Conservation (phyloP, 805 yeast genomes). For the Pichia pseudocactophila region DNA sequence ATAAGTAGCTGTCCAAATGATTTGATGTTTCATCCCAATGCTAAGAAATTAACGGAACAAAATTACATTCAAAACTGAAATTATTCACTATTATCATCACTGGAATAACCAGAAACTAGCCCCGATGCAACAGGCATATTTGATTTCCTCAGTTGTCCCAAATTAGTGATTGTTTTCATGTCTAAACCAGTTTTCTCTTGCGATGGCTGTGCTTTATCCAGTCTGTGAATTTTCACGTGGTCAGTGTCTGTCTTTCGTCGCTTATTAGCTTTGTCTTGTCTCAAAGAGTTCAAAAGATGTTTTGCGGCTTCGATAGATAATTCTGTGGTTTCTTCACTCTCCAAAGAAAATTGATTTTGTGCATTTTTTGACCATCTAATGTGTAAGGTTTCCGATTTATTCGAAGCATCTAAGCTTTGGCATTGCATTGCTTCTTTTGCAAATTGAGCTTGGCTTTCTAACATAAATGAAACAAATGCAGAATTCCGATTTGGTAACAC, state of each 20-base stretch:
- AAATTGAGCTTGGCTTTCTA: conserved; percentile 78
- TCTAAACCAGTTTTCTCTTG: no score
- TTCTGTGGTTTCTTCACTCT: conserved; percentile 41
- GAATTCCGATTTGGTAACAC: conserved; percentile 54
- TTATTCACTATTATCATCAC: conserved; percentile 7
- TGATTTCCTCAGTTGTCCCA: no score
- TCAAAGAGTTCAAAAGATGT: conserved; percentile 29
- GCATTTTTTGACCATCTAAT: conserved; percentile 85
- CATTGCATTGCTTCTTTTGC: conserved; percentile 92
- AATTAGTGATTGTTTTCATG: no score
- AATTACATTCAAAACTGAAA: conserved; percentile 9
- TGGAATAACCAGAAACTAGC: conserved; percentile 5
- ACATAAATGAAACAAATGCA: conserved; percentile 67
- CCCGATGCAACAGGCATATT: neutral
- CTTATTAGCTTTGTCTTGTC: conserved; percentile 17
- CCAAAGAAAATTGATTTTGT: conserved; percentile 55
- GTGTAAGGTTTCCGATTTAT: conserved; percentile 50
- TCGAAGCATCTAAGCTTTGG: conserved; percentile 46
- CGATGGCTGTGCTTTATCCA: no score
- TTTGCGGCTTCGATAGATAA: conserved; percentile 46
- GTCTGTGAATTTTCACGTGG: neutral
- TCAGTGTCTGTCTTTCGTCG: neutral
- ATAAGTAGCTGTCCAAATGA: conserved; percentile 34
- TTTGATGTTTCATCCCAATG: conserved; percentile 16
- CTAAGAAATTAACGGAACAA: neutral